Percentiles rank a stretch among this genome's conserved stretches.
phyloP scores from a whole-genome alignment of 345 rosid genomes.

The Cardamine resedifolia region DNA sequence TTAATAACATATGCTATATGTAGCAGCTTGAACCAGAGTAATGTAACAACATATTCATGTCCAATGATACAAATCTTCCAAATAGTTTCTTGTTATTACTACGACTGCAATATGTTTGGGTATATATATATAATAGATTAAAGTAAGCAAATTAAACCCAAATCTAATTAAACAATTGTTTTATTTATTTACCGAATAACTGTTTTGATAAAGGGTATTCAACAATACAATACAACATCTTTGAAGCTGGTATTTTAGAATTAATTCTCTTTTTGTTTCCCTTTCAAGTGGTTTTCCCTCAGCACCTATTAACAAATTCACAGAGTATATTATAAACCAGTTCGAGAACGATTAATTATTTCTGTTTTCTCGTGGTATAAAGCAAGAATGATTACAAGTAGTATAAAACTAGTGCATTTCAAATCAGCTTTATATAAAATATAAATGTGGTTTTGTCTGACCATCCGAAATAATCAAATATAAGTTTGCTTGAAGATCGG shows the following conservation, averaged over 20 bases:
- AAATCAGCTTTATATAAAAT: slow-evolving; percentile 33
- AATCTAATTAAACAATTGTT: neutral
- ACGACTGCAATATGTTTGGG: too few species aligned
- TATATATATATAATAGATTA: too few species aligned
- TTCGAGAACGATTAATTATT: neutral
- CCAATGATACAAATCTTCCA: neutral
- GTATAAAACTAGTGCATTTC: slow-evolving; percentile 22
- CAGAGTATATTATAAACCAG: neutral
- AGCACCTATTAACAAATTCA: slow-evolving; percentile 1
- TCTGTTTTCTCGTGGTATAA: slow-evolving; percentile 20
- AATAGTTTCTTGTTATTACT: neutral
- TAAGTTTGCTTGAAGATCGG: slow-evolving; percentile 42
- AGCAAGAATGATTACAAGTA: slow-evolving; percentile 33
- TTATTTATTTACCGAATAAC: neutral
- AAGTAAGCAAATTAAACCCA: neutral
- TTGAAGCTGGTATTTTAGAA: too few species aligned
- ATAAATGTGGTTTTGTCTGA: slow-evolving; percentile 31
- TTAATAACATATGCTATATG: too few species aligned
- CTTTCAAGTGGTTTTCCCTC: neutral
- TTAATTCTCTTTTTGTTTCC: too few species aligned
- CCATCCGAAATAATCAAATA: slow-evolving; percentile 31
- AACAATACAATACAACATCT: too few species aligned
- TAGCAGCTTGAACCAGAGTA: neutral
- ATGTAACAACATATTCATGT: too few species aligned
- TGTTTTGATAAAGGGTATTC: neutral